Base-by-base conservation (phyloP, 2,329 filamentous ascomycete species). In the Apiospora phragmitis region DNA sequence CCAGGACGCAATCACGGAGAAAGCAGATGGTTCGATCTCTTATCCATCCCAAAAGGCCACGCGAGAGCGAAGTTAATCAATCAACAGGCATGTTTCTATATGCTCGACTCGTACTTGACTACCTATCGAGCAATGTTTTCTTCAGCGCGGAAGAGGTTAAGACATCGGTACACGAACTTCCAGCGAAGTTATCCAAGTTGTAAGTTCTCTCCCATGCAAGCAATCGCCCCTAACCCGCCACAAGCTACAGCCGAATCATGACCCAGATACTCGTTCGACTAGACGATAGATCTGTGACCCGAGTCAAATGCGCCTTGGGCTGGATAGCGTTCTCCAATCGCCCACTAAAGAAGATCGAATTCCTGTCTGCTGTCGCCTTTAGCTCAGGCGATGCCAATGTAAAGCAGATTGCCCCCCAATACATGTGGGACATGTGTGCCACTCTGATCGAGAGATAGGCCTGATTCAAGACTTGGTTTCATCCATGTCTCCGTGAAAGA, bases 241-340 rank as follows among this genome's bases (percentile, higher is more conserved):
- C 11, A 42, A 81, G 80, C 71, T 82, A 81, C 67, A 71, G 68
- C 1, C 73, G 75, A 9, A 77, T 82, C 11, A 29, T 82, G 3
- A 68, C 75, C 0, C 75, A 77, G 12, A 76, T 80, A 1, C 45
- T 78, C 0, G 59, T 68, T 0, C 70, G 74, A 2, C 69, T 81
- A 0, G 77, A 81, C 45, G 1, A 16, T 0, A 73, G 75, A 2
- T 83, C 81, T 0, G 68, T 77, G 0, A 67, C 71, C 0, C 78
- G 80, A 1, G 51, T 82, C 5, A 74, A 70, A 24, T 76, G 72
- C 0, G 76, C 82, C 0, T 68, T 83, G 2, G 75, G 79, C 3
- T 83, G 81, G 81, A 77, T 83, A 18, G 79, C 81, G 0, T 83
- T 80, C 67, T 71, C 81, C 0, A 80, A 78, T 59, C 73, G 80